A percentile compares a stretch with the other conserved stretches of the same genome.
phyloP scores from a whole-genome alignment of 148 eudicot species.

The Euryodendron excelsum region DNA sequence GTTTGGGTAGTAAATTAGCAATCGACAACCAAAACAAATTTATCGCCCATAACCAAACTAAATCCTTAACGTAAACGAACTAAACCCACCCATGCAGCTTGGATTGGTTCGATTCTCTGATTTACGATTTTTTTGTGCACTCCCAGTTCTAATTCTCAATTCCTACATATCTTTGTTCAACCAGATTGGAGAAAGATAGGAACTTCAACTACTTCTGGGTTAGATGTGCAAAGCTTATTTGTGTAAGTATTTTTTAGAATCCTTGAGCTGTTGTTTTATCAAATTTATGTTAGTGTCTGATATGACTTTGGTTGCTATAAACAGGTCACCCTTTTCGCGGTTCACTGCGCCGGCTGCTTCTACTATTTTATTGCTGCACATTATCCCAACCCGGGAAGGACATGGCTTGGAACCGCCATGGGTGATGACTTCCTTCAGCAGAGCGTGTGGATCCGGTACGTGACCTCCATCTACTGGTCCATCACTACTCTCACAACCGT shows the following conservation, averaged over 20 bases:
- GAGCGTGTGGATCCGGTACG: constrained; percentile 69
- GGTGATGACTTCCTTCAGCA: constrained; percentile 38
- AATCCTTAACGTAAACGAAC: too few relatives aligned
- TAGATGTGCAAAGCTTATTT: constrained; percentile 63
- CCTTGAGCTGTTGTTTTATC: neutral
- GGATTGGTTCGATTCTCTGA: too few relatives aligned
- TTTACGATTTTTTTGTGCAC: too few relatives aligned
- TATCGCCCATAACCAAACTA: too few relatives aligned
- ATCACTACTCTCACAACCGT: constrained; percentile 86
- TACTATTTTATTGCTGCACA: constrained; percentile 68
- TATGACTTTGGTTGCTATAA: neutral
- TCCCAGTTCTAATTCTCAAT: constrained; percentile 1
- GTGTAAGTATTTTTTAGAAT: constrained; percentile 40
- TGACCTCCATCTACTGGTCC: constrained; percentile 81
- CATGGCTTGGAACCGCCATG: constrained; percentile 68
- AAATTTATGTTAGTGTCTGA: neutral
- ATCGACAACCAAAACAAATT: too few relatives aligned
- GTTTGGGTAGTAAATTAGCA: too few relatives aligned
- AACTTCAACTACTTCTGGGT: constrained; percentile 66
- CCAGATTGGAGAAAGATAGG: constrained; percentile 70
- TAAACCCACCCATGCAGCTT: too few relatives aligned
- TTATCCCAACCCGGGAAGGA: constrained; percentile 44
- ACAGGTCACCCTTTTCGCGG: constrained; percentile 76
- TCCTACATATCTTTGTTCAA: neutral
- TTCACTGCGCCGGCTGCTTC: constrained; percentile 84